Base-by-base conservation (phyloP, 805 yeast genomes). In the Teunomyces lycoperdinae region DNA sequence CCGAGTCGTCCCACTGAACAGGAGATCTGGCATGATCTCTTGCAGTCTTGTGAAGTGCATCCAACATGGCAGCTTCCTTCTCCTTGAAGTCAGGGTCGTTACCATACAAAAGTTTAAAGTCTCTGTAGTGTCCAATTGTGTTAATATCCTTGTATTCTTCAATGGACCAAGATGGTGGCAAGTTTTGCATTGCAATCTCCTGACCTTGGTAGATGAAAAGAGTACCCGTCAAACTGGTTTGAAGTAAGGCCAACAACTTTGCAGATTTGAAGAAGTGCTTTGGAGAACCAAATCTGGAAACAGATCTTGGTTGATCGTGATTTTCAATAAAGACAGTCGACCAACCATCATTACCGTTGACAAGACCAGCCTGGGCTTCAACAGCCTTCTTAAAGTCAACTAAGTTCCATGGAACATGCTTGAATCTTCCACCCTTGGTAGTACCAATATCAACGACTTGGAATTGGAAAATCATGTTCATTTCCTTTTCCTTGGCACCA, bases 171-270 rank as follows among this genome's bases (percentile, higher is more conserved):
- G 58, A 57, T 45, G 63, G 56, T 17, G 78, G 70, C 28, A 78
- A 61, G 57, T 80, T 80, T 45, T 72, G 71, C 77, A 75, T 76
- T 30, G 81, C 85, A 50, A 81, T 65, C 55, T 81, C 85, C 60
- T 81, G 85, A 44, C 85, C 85, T 62, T 81, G 84, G 62, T 79
- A 81, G 34, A 81, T 63, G 62, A 70, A 81, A 46, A 78, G 61
- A 10, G 85, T 79, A 43, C 85, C 84, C 27, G 80, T 74, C 53
- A 79, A 68, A 10, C 81, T 57, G 9, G 69, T 47, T 51, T 74
- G 72, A 57, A 80, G 60, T 42, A 74, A 51, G 13, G 81, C 70
- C 51, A 80, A 58, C 58, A 79, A 61, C 62, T 80, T 80, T 27
- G 80, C 79, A 27, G 79, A 70, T 47, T 58, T 55, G 9, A 53